Evolutionary conservation across 441 rosid species (phyloP), one percentile per base, ranked within the genome.

Genomic region (Syzygium malaccense): DNA sequence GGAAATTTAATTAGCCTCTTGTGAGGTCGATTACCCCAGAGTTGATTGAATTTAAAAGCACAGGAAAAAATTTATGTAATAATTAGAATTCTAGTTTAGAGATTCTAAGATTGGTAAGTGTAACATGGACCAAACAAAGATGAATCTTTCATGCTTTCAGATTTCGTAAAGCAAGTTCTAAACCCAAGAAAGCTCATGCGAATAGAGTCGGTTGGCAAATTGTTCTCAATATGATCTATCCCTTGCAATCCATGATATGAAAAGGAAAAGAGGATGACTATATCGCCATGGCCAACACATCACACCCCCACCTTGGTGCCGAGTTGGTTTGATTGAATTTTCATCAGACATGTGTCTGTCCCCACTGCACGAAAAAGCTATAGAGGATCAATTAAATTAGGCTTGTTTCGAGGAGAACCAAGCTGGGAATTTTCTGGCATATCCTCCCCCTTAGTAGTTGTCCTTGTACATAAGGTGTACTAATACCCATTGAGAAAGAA

Each of bases 311-410:
- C 45, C 37, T 79, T 53, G 45, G 45, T 19, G 41, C 48, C 37
- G 26, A 26, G 55, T 62, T 86, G 79, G 86, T 51, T 87, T 86
- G 88, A 87, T 33, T 51, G 56, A 55, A 87, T 80, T 87, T 78
- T 54, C 89, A 90, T 88, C 87, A 84, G 23, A 90, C 86, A 90
- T 90, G 84, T 88, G 91, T 87, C 88, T 89, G 91, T 91, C 91
- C 88, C 83, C 87, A 83, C 51, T 85, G 78, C n/a, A 86, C 75
- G 83, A 68, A 87, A 86, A 87, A 86, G 91, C 83, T 86, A 49
- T 57, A 32, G 83, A 78, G 80, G 48, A 57, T 75, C 51, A 14
- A 23, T 23, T 75, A 75, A 75, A 75, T 14, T 75, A 75, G 83
- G 25, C 23, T 75, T 75, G 83, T 75, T 75, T 75, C 51, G 26